Conservation (phyloP, 2,329 filamentous ascomycete species). For the Monosporascus sp. region DNA sequence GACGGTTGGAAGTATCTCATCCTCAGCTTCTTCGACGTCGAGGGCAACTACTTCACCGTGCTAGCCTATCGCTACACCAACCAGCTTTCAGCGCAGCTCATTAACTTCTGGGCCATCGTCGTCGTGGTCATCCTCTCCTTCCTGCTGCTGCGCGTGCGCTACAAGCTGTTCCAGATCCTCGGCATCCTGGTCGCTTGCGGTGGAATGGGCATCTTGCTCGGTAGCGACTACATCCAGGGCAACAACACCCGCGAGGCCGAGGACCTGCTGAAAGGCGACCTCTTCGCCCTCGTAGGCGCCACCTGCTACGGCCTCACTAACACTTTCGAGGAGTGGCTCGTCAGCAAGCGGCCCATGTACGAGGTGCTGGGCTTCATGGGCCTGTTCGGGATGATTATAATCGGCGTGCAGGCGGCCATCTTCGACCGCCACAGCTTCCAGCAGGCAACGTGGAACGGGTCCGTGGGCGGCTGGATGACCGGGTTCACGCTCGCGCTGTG, state of each 20-base stretch:
- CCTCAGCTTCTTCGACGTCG: constrained; percentile 85
- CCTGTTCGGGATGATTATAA: constrained; percentile 84
- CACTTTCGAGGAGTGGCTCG: constrained; percentile 90
- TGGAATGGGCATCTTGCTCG: constrained; percentile 82
- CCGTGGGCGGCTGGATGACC: constrained; percentile 75
- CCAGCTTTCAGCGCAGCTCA: constrained; percentile 84
- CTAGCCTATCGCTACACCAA: constrained; percentile 91
- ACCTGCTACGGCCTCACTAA: constrained; percentile 90
- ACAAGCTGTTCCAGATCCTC: constrained; percentile 76
- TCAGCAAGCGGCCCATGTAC: constrained; percentile 79
- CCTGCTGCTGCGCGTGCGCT: constrained; percentile 76
- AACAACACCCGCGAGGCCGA: constrained; percentile 60
- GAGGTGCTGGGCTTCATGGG: constrained; percentile 91
- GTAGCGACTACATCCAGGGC: constrained; percentile 78
- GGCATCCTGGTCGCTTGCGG: constrained; percentile 90
- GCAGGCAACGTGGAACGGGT: constrained; percentile 56
- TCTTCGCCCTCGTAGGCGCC: constrained; percentile 85
- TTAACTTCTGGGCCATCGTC: constrained; percentile 98
- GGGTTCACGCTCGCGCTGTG: constrained; percentile 81
- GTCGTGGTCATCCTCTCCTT: constrained; percentile 85
- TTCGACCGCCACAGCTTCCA: constrained; percentile 77
- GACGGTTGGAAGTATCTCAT: constrained; percentile 95
- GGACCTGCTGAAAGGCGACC: constrained; percentile 82
- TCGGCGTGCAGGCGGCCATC: constrained; percentile 83
- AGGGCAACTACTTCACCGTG: constrained; percentile 98